Evolutionary conservation across 768 basidiomycete species (phyloP).

Genomic region (Lactarius deliciosus): DNA sequence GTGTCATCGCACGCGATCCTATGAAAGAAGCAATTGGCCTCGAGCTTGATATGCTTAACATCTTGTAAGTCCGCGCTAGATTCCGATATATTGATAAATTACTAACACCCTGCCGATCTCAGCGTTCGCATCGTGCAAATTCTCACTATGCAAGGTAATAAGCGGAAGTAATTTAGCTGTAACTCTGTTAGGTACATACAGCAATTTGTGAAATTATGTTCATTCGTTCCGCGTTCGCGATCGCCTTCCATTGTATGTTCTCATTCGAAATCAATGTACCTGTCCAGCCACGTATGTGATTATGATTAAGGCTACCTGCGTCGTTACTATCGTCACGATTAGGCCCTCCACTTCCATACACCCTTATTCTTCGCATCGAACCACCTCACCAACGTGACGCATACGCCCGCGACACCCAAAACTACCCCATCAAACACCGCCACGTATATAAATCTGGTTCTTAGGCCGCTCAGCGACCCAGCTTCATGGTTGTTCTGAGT

Average conservation of each 20-base stretch:
- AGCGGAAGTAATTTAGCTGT: conserved; percentile 43
- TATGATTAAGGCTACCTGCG: conserved; percentile 5
- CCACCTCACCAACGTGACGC: conserved; percentile 45
- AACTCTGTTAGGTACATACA: neutral
- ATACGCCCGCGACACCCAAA: conserved; percentile 40
- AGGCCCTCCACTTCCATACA: conserved; percentile 44
- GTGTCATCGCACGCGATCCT: conserved; percentile 66
- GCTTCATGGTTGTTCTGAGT: conserved; percentile 24
- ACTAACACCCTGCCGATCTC: conserved; percentile 22
- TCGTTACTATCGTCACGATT: neutral
- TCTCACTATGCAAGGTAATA: conserved; percentile 64
- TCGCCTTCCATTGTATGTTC: neutral
- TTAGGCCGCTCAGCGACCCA: conserved; percentile 26
- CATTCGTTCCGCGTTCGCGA: neutral
- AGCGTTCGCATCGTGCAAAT: conserved; percentile 83
- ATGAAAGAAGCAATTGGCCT: conserved; percentile 75
- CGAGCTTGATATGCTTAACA: conserved; percentile 87
- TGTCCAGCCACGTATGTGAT: neutral
- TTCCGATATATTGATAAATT: conserved; percentile 10
- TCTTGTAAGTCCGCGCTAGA: conserved; percentile 57
- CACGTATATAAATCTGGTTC: conserved; percentile 40
- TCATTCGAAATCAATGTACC: neutral
- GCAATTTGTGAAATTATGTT: neutral
- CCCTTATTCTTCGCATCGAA: conserved; percentile 44
- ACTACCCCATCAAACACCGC: conserved; percentile 41